Percentiles rank a stretch among this genome's conserved stretches.
These are phyloP conservation scores for Cyclostephanos invisitatus DNA, from an alignment of 108 stramenopile species.

Conservation along the genomic window DNA sequence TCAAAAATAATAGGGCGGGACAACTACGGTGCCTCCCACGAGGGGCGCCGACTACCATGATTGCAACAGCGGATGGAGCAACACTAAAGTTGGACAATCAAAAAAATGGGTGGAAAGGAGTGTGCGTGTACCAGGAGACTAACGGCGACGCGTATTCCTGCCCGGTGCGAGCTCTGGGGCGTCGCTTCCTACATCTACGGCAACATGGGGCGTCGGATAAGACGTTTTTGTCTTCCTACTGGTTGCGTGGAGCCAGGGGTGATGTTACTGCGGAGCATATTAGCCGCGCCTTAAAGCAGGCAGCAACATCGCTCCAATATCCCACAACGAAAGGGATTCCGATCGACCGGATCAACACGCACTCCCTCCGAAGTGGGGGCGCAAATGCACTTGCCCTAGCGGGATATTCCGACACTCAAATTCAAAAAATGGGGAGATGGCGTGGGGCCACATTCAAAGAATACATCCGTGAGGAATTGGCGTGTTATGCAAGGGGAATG, in stretches of 20 bases:
- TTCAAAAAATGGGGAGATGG: constrained; percentile 3
- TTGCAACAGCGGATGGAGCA: not conserved
- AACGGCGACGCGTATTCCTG: constrained; percentile 6
- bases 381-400: not conserved
- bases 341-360: constrained; percentile 4
- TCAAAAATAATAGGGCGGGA: not conserved
- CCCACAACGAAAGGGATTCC: not conserved
- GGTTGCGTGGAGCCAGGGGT: not conserved
- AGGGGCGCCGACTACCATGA: not conserved
- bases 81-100: not conserved
- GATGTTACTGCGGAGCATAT: constrained; percentile 6
- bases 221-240: constrained; percentile 2
- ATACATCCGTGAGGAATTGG: constrained; percentile 3
- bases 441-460: constrained; percentile 1
- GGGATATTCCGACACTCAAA: constrained; percentile 6
- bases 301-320: constrained; percentile 1
- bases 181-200: not conserved
- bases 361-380: constrained; percentile 14
- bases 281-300: not conserved
- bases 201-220: not conserved
- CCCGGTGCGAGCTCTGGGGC: constrained; percentile 7
- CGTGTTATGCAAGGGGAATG: not conserved
- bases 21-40: not conserved
- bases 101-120: constrained; percentile 15
- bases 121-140: constrained; percentile 10